Evolutionary conservation across 208 protist genomes (phyloP).

Genomic region (Wallacemonas sp.): DNA sequence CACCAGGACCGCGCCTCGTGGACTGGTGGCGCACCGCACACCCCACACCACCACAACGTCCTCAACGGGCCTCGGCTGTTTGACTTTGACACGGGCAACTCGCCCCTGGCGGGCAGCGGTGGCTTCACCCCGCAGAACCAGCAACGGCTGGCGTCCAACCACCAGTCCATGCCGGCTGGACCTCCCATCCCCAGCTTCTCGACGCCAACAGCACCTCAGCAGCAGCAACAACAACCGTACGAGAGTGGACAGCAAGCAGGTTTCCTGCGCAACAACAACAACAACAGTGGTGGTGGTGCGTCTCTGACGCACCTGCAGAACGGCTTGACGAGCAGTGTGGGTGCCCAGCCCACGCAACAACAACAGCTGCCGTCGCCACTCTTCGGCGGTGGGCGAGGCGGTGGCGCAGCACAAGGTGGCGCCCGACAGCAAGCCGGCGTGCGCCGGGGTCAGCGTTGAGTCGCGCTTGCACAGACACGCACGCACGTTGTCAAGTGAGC

Average conservation of each 20-base stretch:
- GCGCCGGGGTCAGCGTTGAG: no score
- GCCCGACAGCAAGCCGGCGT: no score
- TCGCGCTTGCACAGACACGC: no score
- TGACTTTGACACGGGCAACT: constrained; percentile 11
- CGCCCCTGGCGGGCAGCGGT: background rate
- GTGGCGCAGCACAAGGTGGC: no score
- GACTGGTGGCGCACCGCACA: constrained; percentile 10
- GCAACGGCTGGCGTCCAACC: background rate
- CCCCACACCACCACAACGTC: constrained; percentile 11
- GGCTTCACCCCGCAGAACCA: background rate
- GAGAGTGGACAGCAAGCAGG: no score
- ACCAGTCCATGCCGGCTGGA: background rate
- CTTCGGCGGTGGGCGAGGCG: background rate
- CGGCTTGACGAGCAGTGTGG: background rate
- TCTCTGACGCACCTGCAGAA: background rate
- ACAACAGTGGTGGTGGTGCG: background rate
- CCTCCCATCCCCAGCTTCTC: constrained; percentile 13
- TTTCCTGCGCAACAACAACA: background rate
- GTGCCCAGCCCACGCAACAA: background rate
- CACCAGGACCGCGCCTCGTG: constrained; percentile 1
- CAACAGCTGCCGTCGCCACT: background rate
- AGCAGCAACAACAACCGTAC: no score
- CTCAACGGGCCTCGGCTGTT: background rate
- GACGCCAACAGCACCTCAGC: background rate
- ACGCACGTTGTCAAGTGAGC: no score